Base-by-base conservation (phyloP, 2,329 filamentous ascomycete genomes). In the Trichoderma oligosporum region DNA sequence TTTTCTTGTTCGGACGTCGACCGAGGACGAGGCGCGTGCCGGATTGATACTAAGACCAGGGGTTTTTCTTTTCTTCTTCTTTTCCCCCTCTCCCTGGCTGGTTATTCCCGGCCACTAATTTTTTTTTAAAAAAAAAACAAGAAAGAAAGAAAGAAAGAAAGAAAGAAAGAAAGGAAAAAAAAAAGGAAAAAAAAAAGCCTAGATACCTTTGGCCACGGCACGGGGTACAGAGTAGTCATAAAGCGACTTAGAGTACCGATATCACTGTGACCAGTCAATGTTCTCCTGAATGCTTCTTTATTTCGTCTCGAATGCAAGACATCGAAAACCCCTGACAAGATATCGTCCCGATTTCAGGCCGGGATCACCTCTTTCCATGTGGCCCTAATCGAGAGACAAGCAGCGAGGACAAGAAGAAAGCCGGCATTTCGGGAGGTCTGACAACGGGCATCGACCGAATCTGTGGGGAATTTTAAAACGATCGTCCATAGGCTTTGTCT, bases 381-480 rank as follows among this genome's bases (percentile, higher is more conserved):
- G 8, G 38, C 41, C 48, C 24, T 22, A 29, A n/a, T 35, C 22
- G 16, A 11, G 12, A 18, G 12, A 36, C 41, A 16, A 38, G 4
- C 35, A 18, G n/a, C 14, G 29, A 11, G n/a, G n/a, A n/a, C n/a
- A n/a, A 44, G 55, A 31, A 16, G 45, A 27, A 36, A 16, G 24
- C 45, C 54, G 36, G 33, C 20, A 35, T 33, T 44, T 42, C 47
- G 33, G 47, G 41, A 27, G 25, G 9, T 24, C 14, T 41, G 56
- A 53, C 39, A 58, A 47, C 56, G 56, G 56, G 48, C 39, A 54
- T 58, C 48, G 56, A 58, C 56, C 56, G 56, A 59, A 56, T 59
- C 57, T 59, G 57, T 59, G 57, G 57, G 57, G 57, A 56, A 38
- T 16, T 25, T 31, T 29, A 58, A 18, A 44, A 49, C 44, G 57